These are phyloP conservation scores for Dactylonectria macrodidyma DNA, from an alignment of 2,329 filamentous ascomycete genomes.

Conservation along the genomic window DNA sequence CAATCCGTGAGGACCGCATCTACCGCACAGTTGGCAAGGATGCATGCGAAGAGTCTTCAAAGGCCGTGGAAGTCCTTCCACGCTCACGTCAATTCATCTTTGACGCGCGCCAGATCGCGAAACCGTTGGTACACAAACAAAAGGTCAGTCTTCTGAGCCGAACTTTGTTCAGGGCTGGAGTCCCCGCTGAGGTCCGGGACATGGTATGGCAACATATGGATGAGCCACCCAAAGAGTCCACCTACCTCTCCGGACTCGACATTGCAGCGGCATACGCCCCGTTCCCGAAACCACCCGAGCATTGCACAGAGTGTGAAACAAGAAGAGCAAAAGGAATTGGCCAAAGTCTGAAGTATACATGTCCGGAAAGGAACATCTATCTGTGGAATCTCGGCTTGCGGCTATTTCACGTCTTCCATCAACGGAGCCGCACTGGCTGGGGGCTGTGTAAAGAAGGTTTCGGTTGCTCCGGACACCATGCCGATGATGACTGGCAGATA, in stretches of 20 bases:
- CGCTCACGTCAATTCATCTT: conserved; percentile 31
- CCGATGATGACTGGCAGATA: neutral
- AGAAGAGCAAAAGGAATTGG: neutral
- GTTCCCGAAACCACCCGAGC: neutral
- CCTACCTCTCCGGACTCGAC: conserved; percentile 21
- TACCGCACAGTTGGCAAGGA: neutral
- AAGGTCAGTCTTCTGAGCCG: neutral
- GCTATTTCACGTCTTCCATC: conserved; percentile 24
- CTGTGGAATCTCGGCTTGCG: conserved; percentile 31
- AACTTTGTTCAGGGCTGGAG: accelerated
- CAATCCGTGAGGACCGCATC: conserved; percentile 2
- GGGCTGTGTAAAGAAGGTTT: neutral
- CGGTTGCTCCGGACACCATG: conserved; percentile 17
- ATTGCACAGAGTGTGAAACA: neutral
- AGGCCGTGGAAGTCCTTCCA: neutral
- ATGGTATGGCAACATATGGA: conserved; percentile 9
- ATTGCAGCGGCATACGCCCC: conserved; percentile 10
- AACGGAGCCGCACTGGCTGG: neutral
- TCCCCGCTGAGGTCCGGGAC: conserved; percentile 14
- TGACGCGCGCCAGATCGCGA: conserved; percentile 13
- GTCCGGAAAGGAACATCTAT: neutral
- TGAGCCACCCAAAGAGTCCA: neutral
- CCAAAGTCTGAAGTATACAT: neutral
- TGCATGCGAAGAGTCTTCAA: neutral
- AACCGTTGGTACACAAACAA: neutral